phyloP scores from a whole-genome alignment of 129 eudicot species.

The Sambucus nigra region DNA sequence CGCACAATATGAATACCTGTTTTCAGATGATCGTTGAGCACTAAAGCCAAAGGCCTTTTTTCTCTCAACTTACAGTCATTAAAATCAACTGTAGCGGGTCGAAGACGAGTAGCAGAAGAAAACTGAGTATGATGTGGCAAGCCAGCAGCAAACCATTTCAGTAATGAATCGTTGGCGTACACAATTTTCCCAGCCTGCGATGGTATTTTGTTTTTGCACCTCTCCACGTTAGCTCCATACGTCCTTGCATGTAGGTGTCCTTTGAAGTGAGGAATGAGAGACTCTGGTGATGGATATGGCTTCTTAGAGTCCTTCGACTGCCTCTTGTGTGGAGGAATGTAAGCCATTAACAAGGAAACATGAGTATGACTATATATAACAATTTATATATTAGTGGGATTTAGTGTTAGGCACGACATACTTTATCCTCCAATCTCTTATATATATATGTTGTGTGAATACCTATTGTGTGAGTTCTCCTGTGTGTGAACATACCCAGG shows the following conservation, averaged over 20 bases:
- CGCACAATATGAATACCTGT: not conserved
- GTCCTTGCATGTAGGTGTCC: not conserved
- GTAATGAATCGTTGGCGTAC: constrained; percentile 5
- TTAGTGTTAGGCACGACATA: too few relatives aligned
- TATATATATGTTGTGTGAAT: too few relatives aligned
- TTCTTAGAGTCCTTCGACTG: constrained; percentile 1
- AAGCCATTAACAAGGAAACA: too few relatives aligned
- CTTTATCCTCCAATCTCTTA: too few relatives aligned
- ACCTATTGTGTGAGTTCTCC: too few relatives aligned
- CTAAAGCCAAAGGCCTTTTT: constrained; percentile 15
- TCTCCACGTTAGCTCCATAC: too few relatives aligned
- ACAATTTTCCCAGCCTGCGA: too few relatives aligned
- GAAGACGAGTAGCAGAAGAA: constrained; percentile 4
- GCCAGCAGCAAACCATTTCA: constrained; percentile 19
- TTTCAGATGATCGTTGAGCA: constrained; percentile 1
- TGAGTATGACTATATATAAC: too few relatives aligned
- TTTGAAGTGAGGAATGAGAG: constrained; percentile 1
- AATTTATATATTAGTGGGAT: too few relatives aligned
- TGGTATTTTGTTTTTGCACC: too few relatives aligned
- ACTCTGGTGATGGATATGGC: constrained; percentile 15
- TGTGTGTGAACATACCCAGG: too few relatives aligned
- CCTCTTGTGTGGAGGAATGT: constrained; percentile 27
- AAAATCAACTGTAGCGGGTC: constrained; percentile 7
- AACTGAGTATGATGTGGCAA: constrained; percentile 9
- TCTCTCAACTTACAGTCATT: not conserved